Evolutionary conservation across 495 filamentous ascomycete genomes (phyloP), one percentile per base, ranked within the genome.

Genomic region (Podospora didyma): DNA sequence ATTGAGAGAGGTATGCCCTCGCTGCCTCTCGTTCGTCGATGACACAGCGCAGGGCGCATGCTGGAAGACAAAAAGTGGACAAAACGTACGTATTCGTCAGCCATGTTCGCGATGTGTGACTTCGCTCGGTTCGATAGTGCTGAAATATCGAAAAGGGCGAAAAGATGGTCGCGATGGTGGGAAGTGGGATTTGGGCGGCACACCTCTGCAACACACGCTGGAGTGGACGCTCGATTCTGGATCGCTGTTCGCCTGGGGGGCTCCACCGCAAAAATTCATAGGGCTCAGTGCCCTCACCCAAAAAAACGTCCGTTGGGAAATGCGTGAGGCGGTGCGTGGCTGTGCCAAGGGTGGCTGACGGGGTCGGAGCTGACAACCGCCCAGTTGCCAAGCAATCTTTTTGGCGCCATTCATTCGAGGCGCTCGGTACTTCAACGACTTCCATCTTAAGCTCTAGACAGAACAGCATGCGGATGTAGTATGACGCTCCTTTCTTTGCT

Each of bases 1-100:
- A n/a, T n/a, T n/a, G n/a, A n/a, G n/a, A n/a, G 26, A 9, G 26
- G 26, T 31, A 9, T 31, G 26, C 21, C 23, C 11, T 17, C 52
- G 10, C 35, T n/a, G 7, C 28, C 24, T 42, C 39, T 42, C n/a
- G 14, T 42, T 37, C 9, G 12, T 7, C 39, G 14, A 42, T 16
- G 39, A 14, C 39, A 1, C 9, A 42, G 1, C 12, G 14, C 39
- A 42, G 39, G 3, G 10, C 1, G 14, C 2, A 14, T 12, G 39
- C 14, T 4, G 39, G n/a, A 16, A 16, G 12, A 9, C 12, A 7
- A 49, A 31, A 31, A 11, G 6, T 24, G 47, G 42, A 34, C n/a
- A 44, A 22, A 53, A 89, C 89, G 78, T 82, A 93, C 90, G 83
- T 96, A 96, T 79, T 91, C 88, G 80, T 96, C 91, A 84, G 91